These are phyloP conservation scores for Mucor indicus DNA, from an alignment of 371 early-diverging fungal genomes.

Conservation along the genomic window DNA sequence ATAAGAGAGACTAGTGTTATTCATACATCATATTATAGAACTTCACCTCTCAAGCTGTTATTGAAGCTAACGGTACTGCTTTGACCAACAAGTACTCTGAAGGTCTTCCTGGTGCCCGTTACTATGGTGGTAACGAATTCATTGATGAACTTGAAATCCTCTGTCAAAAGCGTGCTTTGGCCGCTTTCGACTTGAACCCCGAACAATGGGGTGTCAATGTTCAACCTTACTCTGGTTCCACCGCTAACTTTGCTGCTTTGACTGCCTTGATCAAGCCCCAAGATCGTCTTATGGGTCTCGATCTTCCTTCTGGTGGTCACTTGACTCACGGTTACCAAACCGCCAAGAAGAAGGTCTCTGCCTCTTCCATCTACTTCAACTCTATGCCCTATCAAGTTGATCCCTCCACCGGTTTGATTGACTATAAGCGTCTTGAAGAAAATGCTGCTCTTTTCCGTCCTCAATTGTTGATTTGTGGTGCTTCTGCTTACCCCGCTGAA, in stretches of 20 bases:
- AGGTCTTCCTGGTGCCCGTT: constrained; percentile 96
- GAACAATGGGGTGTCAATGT: constrained; percentile 99
- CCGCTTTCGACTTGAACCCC: constrained; percentile 89
- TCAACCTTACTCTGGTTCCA: constrained; percentile 97
- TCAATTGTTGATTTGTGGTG: constrained; percentile 97
- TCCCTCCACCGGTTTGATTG: constrained; percentile 85
- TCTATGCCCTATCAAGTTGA: constrained; percentile 97
- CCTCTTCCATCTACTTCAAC: constrained; percentile 97
- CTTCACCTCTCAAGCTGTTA: constrained; percentile 96
- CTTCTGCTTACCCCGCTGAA: constrained; percentile 96
- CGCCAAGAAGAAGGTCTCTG: constrained; percentile 98
- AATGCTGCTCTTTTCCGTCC: constrained; percentile 94
- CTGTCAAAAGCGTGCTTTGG: constrained; percentile 95
- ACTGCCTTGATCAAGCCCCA: constrained; percentile 94
- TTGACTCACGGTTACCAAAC: constrained; percentile 99
- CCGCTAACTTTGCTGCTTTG: constrained; percentile 98
- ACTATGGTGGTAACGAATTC: constrained; percentile 95
- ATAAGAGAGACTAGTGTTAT: not conserved
- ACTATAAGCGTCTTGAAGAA: constrained; percentile 92
- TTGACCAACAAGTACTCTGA: constrained; percentile 99
- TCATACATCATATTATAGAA: constrained; percentile 61
- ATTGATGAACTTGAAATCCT: constrained; percentile 96
- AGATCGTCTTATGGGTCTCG: constrained; percentile 94
- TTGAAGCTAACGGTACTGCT: constrained; percentile 97
- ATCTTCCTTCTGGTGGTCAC: constrained; percentile 99